phyloP scores from a whole-genome alignment of 1,139 yeast genomes.

The Hanseniaspora uvarum region DNA sequence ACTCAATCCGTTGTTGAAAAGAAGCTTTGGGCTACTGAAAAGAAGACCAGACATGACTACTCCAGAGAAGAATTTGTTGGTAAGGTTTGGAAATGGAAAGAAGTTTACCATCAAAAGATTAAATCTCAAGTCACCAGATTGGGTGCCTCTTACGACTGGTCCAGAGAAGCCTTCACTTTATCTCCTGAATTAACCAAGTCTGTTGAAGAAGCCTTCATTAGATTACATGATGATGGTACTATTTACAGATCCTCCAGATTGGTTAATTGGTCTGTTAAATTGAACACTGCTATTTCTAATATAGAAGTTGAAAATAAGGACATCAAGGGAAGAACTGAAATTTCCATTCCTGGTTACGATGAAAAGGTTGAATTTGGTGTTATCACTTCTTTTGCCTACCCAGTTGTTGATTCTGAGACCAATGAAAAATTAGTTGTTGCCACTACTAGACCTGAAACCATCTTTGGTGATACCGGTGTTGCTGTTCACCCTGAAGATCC shows the following conservation, averaged over 20 bases:
- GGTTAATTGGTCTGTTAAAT: slow-evolving; percentile 91
- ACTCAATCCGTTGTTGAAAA: slow-evolving; percentile 98
- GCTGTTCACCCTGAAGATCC: slow-evolving; percentile 95
- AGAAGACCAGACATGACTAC: slow-evolving; percentile 85
- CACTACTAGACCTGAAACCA: slow-evolving; percentile 96
- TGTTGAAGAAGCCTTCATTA: slow-evolving; percentile 84
- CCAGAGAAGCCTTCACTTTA: slow-evolving; percentile 84
- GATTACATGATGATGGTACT: slow-evolving; percentile 86
- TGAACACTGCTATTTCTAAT: slow-evolving; percentile 91
- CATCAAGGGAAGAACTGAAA: slow-evolving; percentile 66
- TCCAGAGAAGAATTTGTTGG: slow-evolving; percentile 84
- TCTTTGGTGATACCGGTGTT: slow-evolving; percentile 94
- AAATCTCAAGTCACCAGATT: slow-evolving; percentile 72
- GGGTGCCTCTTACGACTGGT: slow-evolving; percentile 97
- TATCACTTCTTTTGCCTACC: slow-evolving; percentile 84
- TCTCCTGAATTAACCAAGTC: slow-evolving; percentile 69
- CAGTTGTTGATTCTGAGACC: slow-evolving; percentile 65
- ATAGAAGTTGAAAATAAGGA: slow-evolving; percentile 92
- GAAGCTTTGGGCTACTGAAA: slow-evolving; percentile 79
- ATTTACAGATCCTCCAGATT: slow-evolving; percentile 89
- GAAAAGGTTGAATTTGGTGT: slow-evolving; percentile 92
- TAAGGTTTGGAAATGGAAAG: slow-evolving; percentile 98
- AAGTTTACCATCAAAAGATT: slow-evolving; percentile 77
- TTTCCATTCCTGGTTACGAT: slow-evolving; percentile 83
- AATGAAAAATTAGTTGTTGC: slow-evolving; percentile 78